Conservation (phyloP, 306 rosid genomes). For the Trifolium pratense region DNA sequence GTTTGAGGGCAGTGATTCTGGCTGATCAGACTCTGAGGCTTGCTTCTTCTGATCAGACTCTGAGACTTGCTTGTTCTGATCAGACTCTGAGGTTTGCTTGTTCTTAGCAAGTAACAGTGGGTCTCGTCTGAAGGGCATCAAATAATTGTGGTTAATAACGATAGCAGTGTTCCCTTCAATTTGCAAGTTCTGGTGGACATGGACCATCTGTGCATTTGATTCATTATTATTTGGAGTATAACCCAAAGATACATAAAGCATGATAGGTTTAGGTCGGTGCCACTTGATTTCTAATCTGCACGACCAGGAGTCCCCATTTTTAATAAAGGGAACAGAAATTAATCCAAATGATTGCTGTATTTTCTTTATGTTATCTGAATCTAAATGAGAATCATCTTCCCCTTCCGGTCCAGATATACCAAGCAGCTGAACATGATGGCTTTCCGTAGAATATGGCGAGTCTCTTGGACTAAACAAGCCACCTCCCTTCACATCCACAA, state of each 20-base stretch:
- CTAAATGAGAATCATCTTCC: slow-evolving; percentile 62
- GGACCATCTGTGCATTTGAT: slow-evolving; percentile 62
- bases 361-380: slow-evolving; percentile 69
- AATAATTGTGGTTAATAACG: slow-evolving; percentile 62
- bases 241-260: slow-evolving; percentile 88
- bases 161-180: slow-evolving; percentile 84
- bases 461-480: slow-evolving; percentile 96
- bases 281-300: slow-evolving; percentile 95
- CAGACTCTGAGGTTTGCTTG: slow-evolving; percentile 62
- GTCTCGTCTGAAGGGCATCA: slow-evolving; percentile 82
- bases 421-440: slow-evolving; percentile 89
- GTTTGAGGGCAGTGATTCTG: slow-evolving; percentile 65
- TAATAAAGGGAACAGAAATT: slow-evolving; percentile 80
- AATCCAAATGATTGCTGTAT: slow-evolving; percentile 85
- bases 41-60: slow-evolving; percentile 63
- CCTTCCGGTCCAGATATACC: slow-evolving; percentile 82
- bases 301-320: slow-evolving; percentile 83
- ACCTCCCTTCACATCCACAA: slow-evolving; percentile 92
- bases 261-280: slow-evolving; percentile 87
- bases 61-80: slow-evolving; percentile 45
- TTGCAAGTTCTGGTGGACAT: slow-evolving; percentile 92
- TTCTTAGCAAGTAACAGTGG: slow-evolving; percentile 75
- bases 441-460: slow-evolving; percentile 52
- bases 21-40: slow-evolving; percentile 59
- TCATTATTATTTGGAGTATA: slow-evolving; percentile 63